phyloP scores from a whole-genome alignment of 306 rosid species.

The Corylus americana region DNA sequence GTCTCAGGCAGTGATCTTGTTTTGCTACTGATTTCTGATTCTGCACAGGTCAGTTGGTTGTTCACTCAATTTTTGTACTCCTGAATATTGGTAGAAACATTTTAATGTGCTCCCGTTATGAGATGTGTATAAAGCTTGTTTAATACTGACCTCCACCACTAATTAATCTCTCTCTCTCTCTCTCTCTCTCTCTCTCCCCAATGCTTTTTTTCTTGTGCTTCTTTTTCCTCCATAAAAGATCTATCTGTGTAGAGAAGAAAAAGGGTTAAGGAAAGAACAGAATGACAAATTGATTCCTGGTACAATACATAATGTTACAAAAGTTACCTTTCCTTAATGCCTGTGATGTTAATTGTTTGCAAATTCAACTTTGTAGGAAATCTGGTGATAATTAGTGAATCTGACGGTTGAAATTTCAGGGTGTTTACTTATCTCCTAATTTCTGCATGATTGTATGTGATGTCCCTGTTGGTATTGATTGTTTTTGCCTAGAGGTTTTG shows the following conservation, averaged over 20 bases:
- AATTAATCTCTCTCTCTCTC: neutral
- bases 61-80: neutral
- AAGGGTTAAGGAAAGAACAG: too few species aligned
- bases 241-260: too few species aligned
- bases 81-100: neutral
- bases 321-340: too few species aligned
- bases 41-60: constrained; percentile 79
- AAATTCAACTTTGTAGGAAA: too few species aligned
- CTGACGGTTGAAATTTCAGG: neutral
- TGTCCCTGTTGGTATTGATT: neutral
- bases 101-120: neutral
- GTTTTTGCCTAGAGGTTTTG: neutral
- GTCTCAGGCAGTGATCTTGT: constrained; percentile 87
- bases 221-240: too few species aligned
- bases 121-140: neutral
- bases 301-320: too few species aligned
- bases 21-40: constrained; percentile 86
- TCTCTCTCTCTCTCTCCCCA: neutral
- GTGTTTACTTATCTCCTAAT: neutral
- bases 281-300: too few species aligned
- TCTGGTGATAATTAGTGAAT: too few species aligned
- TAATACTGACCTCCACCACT: neutral
- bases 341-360: too few species aligned
- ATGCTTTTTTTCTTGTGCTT: too few species aligned
- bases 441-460: neutral